Conservation (phyloP, 306 rosid species). For the Lathyrus tuberosus region DNA sequence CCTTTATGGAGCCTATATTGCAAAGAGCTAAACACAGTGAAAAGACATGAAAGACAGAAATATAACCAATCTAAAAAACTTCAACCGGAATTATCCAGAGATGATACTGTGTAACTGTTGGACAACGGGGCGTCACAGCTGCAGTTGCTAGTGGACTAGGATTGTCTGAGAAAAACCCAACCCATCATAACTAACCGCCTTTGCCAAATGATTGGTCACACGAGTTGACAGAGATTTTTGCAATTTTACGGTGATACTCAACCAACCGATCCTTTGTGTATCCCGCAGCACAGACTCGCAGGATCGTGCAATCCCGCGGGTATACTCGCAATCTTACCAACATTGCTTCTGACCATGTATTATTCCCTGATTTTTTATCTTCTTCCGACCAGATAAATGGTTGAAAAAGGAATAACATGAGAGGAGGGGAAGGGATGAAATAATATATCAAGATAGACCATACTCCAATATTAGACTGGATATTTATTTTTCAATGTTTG, state of each 20-base stretch:
- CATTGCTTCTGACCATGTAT: not conserved
- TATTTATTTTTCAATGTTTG: constrained; percentile 6
- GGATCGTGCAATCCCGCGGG: not conserved
- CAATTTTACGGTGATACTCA: not conserved
- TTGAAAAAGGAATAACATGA: constrained; percentile 1
- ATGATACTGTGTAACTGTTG: constrained; percentile 1
- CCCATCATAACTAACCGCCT: not conserved
- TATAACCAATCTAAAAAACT: constrained; percentile 21
- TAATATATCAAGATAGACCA: constrained; percentile 6
- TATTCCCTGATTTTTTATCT: not conserved
- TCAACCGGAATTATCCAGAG: constrained; percentile 7
- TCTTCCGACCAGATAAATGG: constrained; percentile 18
- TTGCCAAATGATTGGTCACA: not conserved
- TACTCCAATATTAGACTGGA: not conserved
- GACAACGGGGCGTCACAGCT: not conserved
- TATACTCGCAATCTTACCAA: not conserved
- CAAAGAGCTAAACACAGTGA: constrained; percentile 26
- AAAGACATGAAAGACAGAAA: constrained; percentile 26
- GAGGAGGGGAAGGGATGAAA: not conserved
- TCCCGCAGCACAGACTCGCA: not conserved
- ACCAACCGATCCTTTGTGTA: not conserved
- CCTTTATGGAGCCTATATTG: constrained; percentile 53
- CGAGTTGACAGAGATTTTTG: not conserved
- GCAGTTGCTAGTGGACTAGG: not conserved
- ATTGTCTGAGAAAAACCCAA: not conserved